Conservation (phyloP, 257 asterid species). For the Ocimum tenuiflorum region DNA sequence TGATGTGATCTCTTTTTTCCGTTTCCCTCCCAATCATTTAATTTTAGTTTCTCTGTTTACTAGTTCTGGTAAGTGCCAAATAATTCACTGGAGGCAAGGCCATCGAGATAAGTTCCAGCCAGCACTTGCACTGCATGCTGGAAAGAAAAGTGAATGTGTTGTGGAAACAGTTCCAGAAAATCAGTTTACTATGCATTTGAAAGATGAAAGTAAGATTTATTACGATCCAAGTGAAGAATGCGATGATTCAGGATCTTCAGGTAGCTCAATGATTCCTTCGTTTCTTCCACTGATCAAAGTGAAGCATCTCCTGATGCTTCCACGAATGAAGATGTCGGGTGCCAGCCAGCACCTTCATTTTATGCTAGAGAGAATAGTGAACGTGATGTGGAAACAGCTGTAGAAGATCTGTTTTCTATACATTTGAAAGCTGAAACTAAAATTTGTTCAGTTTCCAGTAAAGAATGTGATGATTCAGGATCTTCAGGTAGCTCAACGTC, state of each 20-base stretch:
- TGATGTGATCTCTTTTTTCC: conserved; percentile 1
- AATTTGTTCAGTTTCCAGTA: conserved; percentile 18
- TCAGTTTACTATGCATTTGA: conserved; percentile 19
- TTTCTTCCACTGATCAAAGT: conserved; percentile 28
- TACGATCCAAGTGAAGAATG: conserved; percentile 18
- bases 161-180: conserved; percentile 23
- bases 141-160: conserved; percentile 23
- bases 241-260: conserved; percentile 27
- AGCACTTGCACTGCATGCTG: conserved; percentile 22
- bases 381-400: conserved; percentile 18
- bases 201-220: conserved; percentile 16
- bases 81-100: conserved; percentile 93
- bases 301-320: conserved; percentile 33
- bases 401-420: conserved; percentile 14
- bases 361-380: conserved; percentile 22
- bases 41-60: conserved; percentile 19
- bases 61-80: conserved; percentile 98
- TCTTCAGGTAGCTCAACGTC: conserved; percentile 35
- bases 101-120: conserved; percentile 76
- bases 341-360: conserved; percentile 31
- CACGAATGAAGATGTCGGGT: conserved; percentile 20
- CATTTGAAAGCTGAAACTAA: conserved; percentile 26
- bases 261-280: conserved; percentile 26
- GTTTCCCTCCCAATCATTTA: neutral
- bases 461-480: conserved; percentile 27